These are phyloP conservation scores for Hirschfeldia incana DNA, from an alignment of 345 rosid species.

Conservation along the genomic window DNA sequence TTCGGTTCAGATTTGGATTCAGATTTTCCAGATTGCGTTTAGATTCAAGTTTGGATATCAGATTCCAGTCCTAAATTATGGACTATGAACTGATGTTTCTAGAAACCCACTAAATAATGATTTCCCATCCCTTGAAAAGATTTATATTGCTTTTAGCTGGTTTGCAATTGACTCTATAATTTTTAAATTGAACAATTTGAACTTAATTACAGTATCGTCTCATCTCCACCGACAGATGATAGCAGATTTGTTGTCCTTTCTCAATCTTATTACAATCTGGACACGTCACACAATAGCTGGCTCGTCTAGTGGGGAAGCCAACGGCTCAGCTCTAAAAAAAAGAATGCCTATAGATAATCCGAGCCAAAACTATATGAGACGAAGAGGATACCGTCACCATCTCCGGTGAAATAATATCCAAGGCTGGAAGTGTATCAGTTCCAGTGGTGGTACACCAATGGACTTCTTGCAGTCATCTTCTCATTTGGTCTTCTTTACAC, in stretches of 20 bases:
- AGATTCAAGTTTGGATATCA: too few species aligned
- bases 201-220: not conserved
- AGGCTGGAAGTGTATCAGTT: conserved; percentile 47
- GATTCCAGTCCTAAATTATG: too few species aligned
- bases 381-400: conserved; percentile 36
- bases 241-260: conserved; percentile 25
- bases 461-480: conserved; percentile 69
- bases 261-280: conserved; percentile 12
- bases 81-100: too few species aligned
- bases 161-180: too few species aligned
- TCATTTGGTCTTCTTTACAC: conserved; percentile 64
- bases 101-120: too few species aligned
- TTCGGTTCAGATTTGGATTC: too few species aligned
- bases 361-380: not conserved
- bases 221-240: conserved; percentile 30
- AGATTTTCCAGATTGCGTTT: too few species aligned
- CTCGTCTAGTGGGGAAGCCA: conserved; percentile 6
- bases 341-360: not conserved
- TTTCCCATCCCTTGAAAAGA: too few species aligned
- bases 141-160: too few species aligned
- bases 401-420: conserved; percentile 35
- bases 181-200: not conserved
- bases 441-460: conserved; percentile 72
- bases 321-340: conserved; percentile 5
- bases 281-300: conserved; percentile 26